phyloP scores from a whole-genome alignment of 31 red algal species.

The Bonnemaisonia californica region DNA sequence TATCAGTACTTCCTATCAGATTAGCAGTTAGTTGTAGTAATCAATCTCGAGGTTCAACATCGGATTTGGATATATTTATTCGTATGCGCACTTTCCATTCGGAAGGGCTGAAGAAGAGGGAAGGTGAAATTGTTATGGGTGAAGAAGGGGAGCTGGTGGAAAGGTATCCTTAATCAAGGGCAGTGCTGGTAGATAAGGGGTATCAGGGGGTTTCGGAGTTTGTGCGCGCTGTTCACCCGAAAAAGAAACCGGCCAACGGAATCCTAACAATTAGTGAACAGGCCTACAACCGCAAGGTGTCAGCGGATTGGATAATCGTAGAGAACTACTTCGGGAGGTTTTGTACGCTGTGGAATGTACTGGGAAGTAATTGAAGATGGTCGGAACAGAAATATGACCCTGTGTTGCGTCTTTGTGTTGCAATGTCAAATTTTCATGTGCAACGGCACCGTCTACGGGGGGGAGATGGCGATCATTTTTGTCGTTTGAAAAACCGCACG shows the following conservation, averaged over 20 bases:
- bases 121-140: neutral
- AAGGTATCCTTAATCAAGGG: neutral
- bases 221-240: neutral
- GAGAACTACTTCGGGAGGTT: slow-evolving; percentile 16
- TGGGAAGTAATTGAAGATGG: neutral
- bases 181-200: slow-evolving; percentile 4
- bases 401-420: neutral
- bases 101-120: neutral
- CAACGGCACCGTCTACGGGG: neutral
- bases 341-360: neutral
- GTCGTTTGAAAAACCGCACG: too few relatives aligned
- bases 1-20: neutral
- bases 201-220: neutral
- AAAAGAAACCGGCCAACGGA: neutral
- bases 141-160: neutral
- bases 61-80: neutral
- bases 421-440: neutral
- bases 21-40: neutral
- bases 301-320: slow-evolving; percentile 13
- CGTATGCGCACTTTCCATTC: too few relatives aligned
- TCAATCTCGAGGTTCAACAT: neutral
- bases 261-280: neutral
- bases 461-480: too few relatives aligned
- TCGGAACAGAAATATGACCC: neutral
- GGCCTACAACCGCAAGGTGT: neutral